phyloP scores from a whole-genome alignment of 176 grass and related monocot species.

The Oryza brachyantha region DNA sequence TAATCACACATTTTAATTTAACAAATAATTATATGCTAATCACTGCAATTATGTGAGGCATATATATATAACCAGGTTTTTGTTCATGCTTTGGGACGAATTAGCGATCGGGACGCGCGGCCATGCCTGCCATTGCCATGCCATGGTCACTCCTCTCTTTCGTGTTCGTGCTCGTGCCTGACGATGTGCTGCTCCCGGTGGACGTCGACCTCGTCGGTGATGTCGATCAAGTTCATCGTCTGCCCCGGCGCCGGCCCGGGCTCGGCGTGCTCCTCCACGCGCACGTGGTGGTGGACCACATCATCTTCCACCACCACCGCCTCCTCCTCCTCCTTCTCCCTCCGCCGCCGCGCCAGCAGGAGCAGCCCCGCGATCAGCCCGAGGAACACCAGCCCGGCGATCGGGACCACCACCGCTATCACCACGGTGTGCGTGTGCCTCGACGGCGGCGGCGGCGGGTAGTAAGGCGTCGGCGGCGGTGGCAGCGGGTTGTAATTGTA shows the following conservation, averaged over 20 bases:
- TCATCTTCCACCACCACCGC: not conserved
- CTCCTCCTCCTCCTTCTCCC: not conserved
- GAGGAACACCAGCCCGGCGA: slow-evolving; percentile 35
- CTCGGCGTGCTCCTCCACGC: slow-evolving; percentile 23
- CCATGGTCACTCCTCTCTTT: too few species aligned
- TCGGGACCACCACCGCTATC: slow-evolving; percentile 34
- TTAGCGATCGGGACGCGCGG: too few species aligned
- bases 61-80: too few species aligned
- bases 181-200: slow-evolving; percentile 30
- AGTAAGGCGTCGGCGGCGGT: not conserved
- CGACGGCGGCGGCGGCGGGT: not conserved
- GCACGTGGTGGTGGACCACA: slow-evolving; percentile 26
- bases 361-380: slow-evolving; percentile 28
- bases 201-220: slow-evolving; percentile 34
- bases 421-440: not conserved
- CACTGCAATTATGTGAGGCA: too few species aligned
- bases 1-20: too few species aligned
- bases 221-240: slow-evolving; percentile 25
- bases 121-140: too few species aligned
- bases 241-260: slow-evolving; percentile 14
- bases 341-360: not conserved
- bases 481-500: too few species aligned
- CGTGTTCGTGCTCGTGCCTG: not conserved
- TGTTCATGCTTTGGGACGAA: too few species aligned
- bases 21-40: too few species aligned